Evolutionary conservation across 495 filamentous ascomycete genomes (phyloP), one percentile per base, ranked within the genome.

Genomic region (Terfezia claveryi): DNA sequence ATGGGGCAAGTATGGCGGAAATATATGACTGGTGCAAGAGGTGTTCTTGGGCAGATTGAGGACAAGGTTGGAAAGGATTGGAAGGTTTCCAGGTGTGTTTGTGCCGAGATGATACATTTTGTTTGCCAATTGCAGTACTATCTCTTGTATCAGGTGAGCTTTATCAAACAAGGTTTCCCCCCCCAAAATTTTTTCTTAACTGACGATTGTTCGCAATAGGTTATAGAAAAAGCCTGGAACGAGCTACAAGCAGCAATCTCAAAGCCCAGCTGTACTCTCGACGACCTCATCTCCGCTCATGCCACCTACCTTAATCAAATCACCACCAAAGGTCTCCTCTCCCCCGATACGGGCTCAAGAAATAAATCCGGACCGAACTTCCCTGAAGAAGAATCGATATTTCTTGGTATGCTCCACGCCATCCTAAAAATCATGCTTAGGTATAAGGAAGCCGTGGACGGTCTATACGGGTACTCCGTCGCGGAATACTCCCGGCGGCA

Each of bases 21-120:
- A 57, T 92, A 82, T 69, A 96, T 94, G 82, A 96, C 92, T 1
- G 92, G 92, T 55, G 80, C 91, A 20, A 73, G 92, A 56, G 87
- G 89, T 23, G 87, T 96, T 0, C 79, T 99, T n/a, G 80, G 80
- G 50, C 81, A 77, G 20, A 76, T 83, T n/a, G 77, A 85, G 49
- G 78, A 83, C 55, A 76, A 78, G 53, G 77, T 93, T 23, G 80
- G 81, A 16, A 68, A 77, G 36, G 85, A 89, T 44, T 99, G 92
- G 92, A 95, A 94, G 65, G 76, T 70, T 23, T 88, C 87, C 37
- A 74, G 89, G 60, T 87, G 91, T 49, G 80, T 78, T 17, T 77
- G 94, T 16, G 87, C 89, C 17, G 92, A 96, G 66, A 99, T 99
- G 92, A 83, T 95, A 8, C 92, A 96, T 66, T 95, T 99, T 59